Evolutionary conservation across 2,329 filamentous ascomycete species (phyloP).

Genomic region (Dactylellina sp.): DNA sequence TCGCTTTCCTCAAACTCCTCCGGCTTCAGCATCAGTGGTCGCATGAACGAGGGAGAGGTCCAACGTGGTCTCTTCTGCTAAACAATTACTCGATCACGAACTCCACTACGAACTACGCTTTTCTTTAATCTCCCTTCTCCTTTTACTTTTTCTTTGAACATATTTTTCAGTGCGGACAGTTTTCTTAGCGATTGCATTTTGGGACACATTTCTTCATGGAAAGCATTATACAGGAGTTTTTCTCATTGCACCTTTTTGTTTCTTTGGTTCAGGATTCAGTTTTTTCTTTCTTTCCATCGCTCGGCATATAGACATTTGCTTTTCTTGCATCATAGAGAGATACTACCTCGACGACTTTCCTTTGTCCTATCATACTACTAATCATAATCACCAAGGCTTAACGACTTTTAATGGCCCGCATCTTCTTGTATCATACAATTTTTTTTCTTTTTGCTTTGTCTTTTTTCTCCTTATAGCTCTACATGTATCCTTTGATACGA

Average conservation of each 20-base stretch:
- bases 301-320: conserved; percentile 42
- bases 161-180: conserved; percentile 49
- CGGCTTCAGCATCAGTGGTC: conserved; percentile 54
- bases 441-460: conserved; percentile 20
- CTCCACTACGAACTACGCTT: conserved; percentile 14
- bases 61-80: conserved; percentile 56
- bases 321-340: conserved; percentile 46
- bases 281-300: conserved; percentile 14
- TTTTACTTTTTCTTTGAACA: conserved; percentile 40
- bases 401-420: conserved; percentile 49
- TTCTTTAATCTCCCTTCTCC: conserved; percentile 24
- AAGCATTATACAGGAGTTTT: conserved; percentile 56
- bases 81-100: conserved; percentile 16
- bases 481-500: conserved; percentile 23
- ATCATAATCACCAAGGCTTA: conserved; percentile 34
- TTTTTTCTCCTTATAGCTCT: not conserved
- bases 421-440: conserved; percentile 51
- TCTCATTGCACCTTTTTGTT: too few relatives aligned
- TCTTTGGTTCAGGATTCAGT: conserved; percentile 21
- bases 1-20: conserved; percentile 55
- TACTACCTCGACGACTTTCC: conserved; percentile 56
- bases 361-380: conserved; percentile 44
- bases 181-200: conserved; percentile 56
- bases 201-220: conserved; percentile 32
- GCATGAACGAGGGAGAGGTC: conserved; percentile 56